A percentile compares a stretch with the other conserved stretches of the same genome.
Evolutionary conservation across 1,139 yeast species (phyloP).

Genomic region (Geotrichum candidum): DNA sequence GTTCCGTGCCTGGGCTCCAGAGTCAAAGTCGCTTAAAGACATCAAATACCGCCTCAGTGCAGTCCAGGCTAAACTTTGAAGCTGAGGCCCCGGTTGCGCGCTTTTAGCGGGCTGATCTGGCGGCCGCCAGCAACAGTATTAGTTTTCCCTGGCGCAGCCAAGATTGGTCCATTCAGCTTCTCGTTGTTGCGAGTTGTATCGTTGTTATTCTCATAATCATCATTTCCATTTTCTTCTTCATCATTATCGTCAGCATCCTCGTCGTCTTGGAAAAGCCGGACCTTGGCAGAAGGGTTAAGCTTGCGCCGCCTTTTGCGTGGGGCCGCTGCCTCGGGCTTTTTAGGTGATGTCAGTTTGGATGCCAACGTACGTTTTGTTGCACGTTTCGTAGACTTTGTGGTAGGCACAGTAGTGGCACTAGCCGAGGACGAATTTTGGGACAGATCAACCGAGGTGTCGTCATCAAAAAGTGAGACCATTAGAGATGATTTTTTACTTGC

Average conservation of each 20-base stretch:
- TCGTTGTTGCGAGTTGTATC: conserved; percentile 3
- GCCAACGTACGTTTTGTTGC: neutral
- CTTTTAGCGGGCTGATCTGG: neutral
- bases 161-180: neutral
- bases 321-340: neutral
- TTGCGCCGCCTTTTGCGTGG: conserved; percentile 19
- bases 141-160: neutral
- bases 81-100: conserved; percentile 6
- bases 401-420: neutral
- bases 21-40: conserved; percentile 70
- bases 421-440: neutral
- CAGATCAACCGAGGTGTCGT: conserved; percentile 5
- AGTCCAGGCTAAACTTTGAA: conserved; percentile 28
- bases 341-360: neutral
- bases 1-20: conserved; percentile 84
- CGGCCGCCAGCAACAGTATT: neutral
- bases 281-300: conserved; percentile 28
- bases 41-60: conserved; percentile 81
- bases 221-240: conserved; percentile 21
- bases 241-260: neutral
- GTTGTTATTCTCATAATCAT: conserved; percentile 21
- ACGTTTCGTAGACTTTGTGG: neutral
- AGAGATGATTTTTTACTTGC: neutral
- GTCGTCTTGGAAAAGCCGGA: conserved; percentile 11
- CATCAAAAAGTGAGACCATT: conserved; percentile 13